Conservation (phyloP, 176 grass and related monocot genomes). For the Rhynchospora breviuscula region DNA sequence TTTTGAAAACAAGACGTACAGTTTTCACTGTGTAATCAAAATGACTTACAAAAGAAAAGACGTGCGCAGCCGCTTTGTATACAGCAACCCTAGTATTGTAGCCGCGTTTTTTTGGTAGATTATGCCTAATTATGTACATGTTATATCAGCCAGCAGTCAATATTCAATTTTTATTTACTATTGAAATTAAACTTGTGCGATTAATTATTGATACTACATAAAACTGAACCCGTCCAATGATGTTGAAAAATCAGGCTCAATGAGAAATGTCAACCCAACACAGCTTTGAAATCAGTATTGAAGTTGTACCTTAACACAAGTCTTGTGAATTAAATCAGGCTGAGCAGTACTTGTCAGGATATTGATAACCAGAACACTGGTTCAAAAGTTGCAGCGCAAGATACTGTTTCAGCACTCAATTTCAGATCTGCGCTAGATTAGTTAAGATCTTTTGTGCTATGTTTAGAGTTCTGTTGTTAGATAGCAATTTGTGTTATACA, state of each 20-base stretch:
- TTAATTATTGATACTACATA: not conserved
- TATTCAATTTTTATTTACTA: not conserved
- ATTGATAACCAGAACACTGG: too few species aligned
- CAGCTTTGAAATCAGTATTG: not conserved
- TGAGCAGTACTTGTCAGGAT: too few species aligned
- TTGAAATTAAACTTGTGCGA: not conserved
- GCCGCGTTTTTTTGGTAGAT: constrained; percentile 73
- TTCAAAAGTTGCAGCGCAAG: too few species aligned
- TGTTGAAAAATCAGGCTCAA: not conserved
- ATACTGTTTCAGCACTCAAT: too few species aligned
- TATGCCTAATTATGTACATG: constrained; percentile 45
- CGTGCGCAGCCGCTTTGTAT: constrained; percentile 73
- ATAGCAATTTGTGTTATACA: too few species aligned
- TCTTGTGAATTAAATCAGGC: constrained; percentile 61
- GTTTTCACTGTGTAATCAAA: constrained; percentile 46
- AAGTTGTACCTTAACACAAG: constrained; percentile 54
- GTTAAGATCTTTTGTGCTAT: too few species aligned
- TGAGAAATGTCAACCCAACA: not conserved
- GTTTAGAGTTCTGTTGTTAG: too few species aligned
- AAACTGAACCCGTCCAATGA: constrained; percentile 3
- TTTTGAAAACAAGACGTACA: not conserved
- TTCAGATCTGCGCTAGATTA: too few species aligned
- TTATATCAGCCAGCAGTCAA: not conserved
- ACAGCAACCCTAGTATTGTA: constrained; percentile 81
- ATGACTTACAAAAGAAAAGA: constrained; percentile 62